Base-by-base conservation (phyloP, 257 asterid genomes). In the Ballota nigra region DNA sequence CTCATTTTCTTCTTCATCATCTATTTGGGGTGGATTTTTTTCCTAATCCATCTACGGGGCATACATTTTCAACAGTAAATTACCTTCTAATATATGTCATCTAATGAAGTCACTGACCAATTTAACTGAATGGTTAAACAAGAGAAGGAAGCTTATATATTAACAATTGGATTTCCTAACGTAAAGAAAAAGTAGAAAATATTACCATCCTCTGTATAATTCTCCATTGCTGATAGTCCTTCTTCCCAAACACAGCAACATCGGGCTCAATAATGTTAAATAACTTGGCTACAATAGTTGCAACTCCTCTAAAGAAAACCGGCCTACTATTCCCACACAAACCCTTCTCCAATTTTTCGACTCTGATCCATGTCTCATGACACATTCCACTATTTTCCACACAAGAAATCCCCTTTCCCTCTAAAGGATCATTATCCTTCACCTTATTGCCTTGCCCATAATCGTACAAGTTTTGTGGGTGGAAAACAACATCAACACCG, bases 161-260 rank as follows among this genome's bases (percentile, higher is more conserved):
- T n/a, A n/a, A 4, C 36, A 31, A 31, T 31, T 31, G 36, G 36
- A 31, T 31, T 2, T 31, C 36, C 36, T 31, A 31, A 65, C 52
- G n/a, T 62, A 61, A 33, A 64, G 55, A 16, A 33, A 71, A 15
- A 61, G 4, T 80, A 64, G 55, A 16, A 33, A 71, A 15, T 65
- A 5, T 80, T 26, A 91, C 99, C 99, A 94, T 86, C 81, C 95
- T 83, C 43, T 81, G 83, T 40, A 91, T 80, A 60, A 89, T 84
- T 86, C 86, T 85, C 95, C 92, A 88, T 56, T 94, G 99, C 80
- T 91, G 99, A 81, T 94, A 94, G 77, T 94, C 99, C 86, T 94
- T 94, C 93, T 94, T 94, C 36, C 98, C 99, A 81, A 94, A 86
- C 12, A 91, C 92, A 67, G 87, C 95, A 75, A 94, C 86, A 84